Percentiles rank a stretch among this genome's conserved stretches.
Evolutionary conservation across 345 rosid genomes (phyloP).

Genomic region (Salix dunnii): DNA sequence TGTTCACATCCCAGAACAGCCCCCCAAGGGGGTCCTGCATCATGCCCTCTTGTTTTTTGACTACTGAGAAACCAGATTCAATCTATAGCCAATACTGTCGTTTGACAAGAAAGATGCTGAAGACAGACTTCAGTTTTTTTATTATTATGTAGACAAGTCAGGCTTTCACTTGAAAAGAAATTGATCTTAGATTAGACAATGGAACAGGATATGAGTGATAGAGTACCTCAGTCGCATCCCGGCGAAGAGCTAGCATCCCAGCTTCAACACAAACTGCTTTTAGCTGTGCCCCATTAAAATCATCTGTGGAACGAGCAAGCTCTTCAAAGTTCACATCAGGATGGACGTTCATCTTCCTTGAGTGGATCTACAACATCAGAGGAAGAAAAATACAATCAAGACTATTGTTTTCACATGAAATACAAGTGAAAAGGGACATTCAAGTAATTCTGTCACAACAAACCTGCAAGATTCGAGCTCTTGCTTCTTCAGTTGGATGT

Average conservation of each 20-base stretch:
- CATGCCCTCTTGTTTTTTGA: too few relatives aligned
- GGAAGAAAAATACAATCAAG: background rate
- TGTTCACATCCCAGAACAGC: too few relatives aligned
- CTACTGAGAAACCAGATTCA: too few relatives aligned
- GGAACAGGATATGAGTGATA: conserved; percentile 2
- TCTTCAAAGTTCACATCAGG: conserved; percentile 98
- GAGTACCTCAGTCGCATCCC: conserved; percentile 93
- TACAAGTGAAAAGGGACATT: too few relatives aligned
- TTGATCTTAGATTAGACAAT: background rate
- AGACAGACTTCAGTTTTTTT: too few relatives aligned
- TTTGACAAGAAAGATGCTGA: too few relatives aligned
- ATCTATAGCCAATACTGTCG: too few relatives aligned
- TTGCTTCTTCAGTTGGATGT: conserved; percentile 97
- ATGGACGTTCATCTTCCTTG: conserved; percentile 97
- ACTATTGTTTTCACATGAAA: background rate
- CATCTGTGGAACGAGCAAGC: conserved; percentile 96
- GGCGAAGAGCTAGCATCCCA: conserved; percentile 98
- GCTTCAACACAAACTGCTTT: conserved; percentile 99
- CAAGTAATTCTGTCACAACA: background rate
- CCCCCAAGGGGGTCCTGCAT: too few relatives aligned
- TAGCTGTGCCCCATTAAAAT: conserved; percentile 95
- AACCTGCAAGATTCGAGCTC: conserved; percentile 95
- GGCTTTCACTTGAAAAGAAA: background rate
- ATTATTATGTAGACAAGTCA: background rate
- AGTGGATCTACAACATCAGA: conserved; percentile 65